Conservation (phyloP, 2,329 filamentous ascomycete genomes). For the Graphilbum ipis-grandicollis region DNA sequence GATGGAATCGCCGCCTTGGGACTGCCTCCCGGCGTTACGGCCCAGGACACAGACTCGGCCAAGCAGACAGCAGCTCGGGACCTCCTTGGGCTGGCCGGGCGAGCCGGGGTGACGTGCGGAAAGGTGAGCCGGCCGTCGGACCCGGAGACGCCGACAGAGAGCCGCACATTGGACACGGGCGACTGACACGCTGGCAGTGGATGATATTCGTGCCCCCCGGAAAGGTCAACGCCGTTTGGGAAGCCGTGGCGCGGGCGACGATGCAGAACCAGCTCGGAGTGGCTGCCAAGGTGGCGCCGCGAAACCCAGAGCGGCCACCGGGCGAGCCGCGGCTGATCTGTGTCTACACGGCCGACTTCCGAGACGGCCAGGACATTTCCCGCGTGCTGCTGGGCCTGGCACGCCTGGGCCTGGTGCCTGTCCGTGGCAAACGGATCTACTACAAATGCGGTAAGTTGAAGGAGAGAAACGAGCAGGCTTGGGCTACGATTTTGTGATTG, state of each 20-base stretch:
- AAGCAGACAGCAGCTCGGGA: conserved; percentile 30
- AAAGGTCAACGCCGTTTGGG: conserved; percentile 48
- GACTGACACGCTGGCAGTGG: conserved; percentile 34
- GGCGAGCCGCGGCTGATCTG: conserved; percentile 45
- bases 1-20: conserved; percentile 23
- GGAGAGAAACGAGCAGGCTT: too few relatives aligned
- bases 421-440: conserved; percentile 38
- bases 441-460: conserved; percentile 53
- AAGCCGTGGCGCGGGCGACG: conserved; percentile 46
- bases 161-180: too few relatives aligned
- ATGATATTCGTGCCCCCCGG: conserved; percentile 46
- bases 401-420: conserved; percentile 40
- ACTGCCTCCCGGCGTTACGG: conserved; percentile 18
- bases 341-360: conserved; percentile 63
- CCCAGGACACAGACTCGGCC: conserved; percentile 30
- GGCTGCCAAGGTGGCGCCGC: conserved; percentile 54
- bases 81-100: conserved; percentile 43
- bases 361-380: conserved; percentile 48
- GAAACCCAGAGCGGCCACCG: conserved; percentile 21
- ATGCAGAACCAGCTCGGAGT: conserved; percentile 53
- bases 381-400: conserved; percentile 47
- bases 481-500: too few relatives aligned
- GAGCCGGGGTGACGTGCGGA: conserved; percentile 40
- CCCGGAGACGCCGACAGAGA: conserved; percentile 12
- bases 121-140: conserved; percentile 31